Evolutionary conservation across 495 filamentous ascomycete genomes (phyloP).

Genomic region (Penicillium roqueforti): DNA sequence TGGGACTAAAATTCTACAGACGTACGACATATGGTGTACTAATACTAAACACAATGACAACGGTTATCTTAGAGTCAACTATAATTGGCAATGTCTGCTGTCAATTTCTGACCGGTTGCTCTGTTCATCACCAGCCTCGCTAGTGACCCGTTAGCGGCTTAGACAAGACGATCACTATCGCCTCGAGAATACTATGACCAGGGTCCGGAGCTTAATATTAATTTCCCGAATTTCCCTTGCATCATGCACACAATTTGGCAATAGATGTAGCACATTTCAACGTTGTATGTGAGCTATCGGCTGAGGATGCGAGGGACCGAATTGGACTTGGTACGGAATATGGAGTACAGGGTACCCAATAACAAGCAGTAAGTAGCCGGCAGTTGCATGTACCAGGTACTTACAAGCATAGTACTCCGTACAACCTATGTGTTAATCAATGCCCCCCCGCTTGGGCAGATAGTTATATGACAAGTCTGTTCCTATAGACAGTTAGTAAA

Average conservation of each 20-base stretch:
- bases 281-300: slow-evolving; percentile 2
- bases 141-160: slow-evolving; percentile 11
- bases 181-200: not conserved
- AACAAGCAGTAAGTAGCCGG: not conserved
- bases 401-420: not conserved
- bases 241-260: not conserved
- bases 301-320: not conserved
- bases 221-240: slow-evolving; percentile 4
- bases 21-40: too few relatives aligned
- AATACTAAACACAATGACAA: not conserved
- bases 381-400: not conserved
- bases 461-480: not conserved
- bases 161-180: slow-evolving; percentile 24
- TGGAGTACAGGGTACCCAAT: not conserved
- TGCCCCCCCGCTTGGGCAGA: not conserved
- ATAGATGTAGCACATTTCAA: not conserved
- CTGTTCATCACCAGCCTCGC: not conserved
- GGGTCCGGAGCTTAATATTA: not conserved
- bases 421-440: too few relatives aligned
- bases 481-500: not conserved
- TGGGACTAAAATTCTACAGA: not conserved
- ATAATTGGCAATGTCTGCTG: not conserved
- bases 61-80: not conserved
- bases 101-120: not conserved
- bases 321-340: not conserved